Conservation (phyloP, 306 rosid species). For the Coriaria nepalensis region DNA sequence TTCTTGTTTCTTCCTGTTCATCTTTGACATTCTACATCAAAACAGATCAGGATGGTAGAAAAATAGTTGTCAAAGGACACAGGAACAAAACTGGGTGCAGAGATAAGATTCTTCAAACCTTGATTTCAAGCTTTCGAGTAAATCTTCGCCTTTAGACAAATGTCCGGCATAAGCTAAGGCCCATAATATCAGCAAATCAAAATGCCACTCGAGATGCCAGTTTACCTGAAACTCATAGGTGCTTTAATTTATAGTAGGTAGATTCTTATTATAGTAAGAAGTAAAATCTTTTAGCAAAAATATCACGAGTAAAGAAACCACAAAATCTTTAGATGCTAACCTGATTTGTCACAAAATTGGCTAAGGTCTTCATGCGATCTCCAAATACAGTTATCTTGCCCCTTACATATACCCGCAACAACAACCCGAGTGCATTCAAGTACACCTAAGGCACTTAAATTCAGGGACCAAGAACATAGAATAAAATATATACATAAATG, state of each 20-base stretch:
- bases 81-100: conserved; percentile 4
- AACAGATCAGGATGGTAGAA: not conserved
- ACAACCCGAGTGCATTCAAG: conserved; percentile 65
- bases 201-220: conserved; percentile 78
- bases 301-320: too few relatives aligned
- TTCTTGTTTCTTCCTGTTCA: conserved; percentile 46
- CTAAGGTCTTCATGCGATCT: conserved; percentile 47
- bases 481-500: not conserved
- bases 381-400: conserved; percentile 33
- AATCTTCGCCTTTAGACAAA: conserved; percentile 45
- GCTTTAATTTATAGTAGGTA: too few relatives aligned
- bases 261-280: too few relatives aligned
- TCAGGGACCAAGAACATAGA: conserved; percentile 12
- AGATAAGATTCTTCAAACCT: conserved; percentile 31
- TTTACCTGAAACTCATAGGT: conserved; percentile 36
- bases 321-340: too few relatives aligned
- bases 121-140: conserved; percentile 49
- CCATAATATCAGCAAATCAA: conserved; percentile 57
- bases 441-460: conserved; percentile 41
- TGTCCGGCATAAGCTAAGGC: conserved; percentile 50
- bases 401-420: conserved; percentile 51
- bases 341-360: conserved; percentile 30
- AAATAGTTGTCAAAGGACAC: not conserved
- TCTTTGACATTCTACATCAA: conserved; percentile 39
- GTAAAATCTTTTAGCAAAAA: too few relatives aligned